Evolutionary conservation across 192 early-diverging fungal species (phyloP), one percentile per base, ranked within the genome.

Genomic region (Haplosporangium gracile): DNA sequence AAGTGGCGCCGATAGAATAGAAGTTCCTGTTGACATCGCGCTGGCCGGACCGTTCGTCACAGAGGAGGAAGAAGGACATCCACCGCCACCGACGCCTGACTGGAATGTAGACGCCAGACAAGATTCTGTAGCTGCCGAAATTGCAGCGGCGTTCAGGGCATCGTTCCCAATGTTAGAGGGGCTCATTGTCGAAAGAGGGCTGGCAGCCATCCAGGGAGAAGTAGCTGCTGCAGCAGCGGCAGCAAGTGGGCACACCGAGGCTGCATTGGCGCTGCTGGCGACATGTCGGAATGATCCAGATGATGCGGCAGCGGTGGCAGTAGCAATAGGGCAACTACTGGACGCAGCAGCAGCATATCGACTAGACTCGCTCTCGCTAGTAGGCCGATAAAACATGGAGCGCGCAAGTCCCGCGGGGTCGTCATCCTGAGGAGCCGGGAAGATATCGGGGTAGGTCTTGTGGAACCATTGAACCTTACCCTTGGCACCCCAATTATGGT

Each of bases 401-500:
- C 79, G 74, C 20, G 72, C 73, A 9, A 63, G 7, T 13, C 75
- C 68, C 7, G 75, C 47, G 20, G 77, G 65, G 0, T 79, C 78
- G 11, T 51, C 72, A 9, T 86, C 84, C 0, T 57, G 36, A 10
- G 42, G n/a, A 4, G 47, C 15, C 8, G 79, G 79, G 38, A 86
- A 81, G 49, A 86, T 38, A 1, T 76, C 57, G 8, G 84, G 79
- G 39, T 81, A 86, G 0, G 78, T 86, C 39, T 49, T 39, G 45
- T 81, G 65, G 69, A 81, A 70, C 84, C 75, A 81, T 11, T 75
- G 79, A n/a, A 78, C 75, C 34, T 86, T 86, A 8, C 84, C 84
- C 36, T 78, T 80, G 20, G 84, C 84, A 11, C 84, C 84, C 84
- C 84, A 86, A 16, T 36, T 60, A 22, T 86, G 78, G 71, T 86